Evolutionary conservation across 495 filamentous ascomycete species (phyloP), one percentile per base, ranked within the genome.

Genomic region (Corynascus novoguineensis): DNA sequence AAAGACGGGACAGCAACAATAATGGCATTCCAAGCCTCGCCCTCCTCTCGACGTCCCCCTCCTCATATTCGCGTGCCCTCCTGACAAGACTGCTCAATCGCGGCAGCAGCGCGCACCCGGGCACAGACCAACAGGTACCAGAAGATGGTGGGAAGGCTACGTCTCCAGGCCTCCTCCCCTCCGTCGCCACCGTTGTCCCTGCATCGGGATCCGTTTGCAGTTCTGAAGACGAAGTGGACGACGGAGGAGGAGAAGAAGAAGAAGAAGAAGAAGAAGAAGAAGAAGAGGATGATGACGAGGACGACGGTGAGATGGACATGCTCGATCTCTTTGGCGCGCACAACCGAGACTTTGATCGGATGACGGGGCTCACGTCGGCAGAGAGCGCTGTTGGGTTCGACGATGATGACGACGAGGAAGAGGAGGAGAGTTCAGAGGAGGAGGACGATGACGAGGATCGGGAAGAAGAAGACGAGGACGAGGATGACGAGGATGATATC

Each of bases 401-500:
- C 34, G 59, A 29, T 21, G 55, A 50, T 15, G 53, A 57, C 22
- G 44, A 55, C 14, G 58, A 48, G 0, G 59, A 52, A 14, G 50
- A 50, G 41, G 57, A 28, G 38, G 45, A 50, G n/a, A 55, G 57
- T 42, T 47, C 38, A 1, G 59, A 29, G 9, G 54, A 50, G 9
- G 52, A 51, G 41, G 50, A 53, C 1, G 31, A 22, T 11, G 40
- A 52, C 28, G 45, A 41, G 22, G 50, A 58, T 17, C 50, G 50
- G 5, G 42, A 40, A 1, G 59, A 58, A 3, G 59, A 57, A 17
- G 50, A 54, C 3, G 58, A 60, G 5, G 59, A 57, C 1, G 59
- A 61, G 1, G 59, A 61, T 5, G 59, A 61, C 27, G 54, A 53
- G 34, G 51, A 61, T 28, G 59, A 57, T 45, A 61, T 61, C 12